Evolutionary conservation across 2,329 filamentous ascomycete genomes (phyloP).

Genomic region (Penicillium hesseltinei): DNA sequence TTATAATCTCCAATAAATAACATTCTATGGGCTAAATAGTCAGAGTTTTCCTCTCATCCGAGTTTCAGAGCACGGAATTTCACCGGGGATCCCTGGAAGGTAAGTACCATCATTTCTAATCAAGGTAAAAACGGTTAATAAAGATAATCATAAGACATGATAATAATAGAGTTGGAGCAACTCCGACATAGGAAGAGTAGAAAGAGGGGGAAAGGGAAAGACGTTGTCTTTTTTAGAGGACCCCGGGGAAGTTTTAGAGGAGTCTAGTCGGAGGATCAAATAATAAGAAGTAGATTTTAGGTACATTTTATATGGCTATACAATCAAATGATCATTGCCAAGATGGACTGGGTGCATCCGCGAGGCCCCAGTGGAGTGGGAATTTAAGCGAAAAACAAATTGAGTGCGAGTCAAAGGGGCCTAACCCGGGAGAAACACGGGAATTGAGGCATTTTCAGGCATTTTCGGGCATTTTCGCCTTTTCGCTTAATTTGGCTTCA

Average conservation of each 20-base stretch:
- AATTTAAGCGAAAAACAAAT: slow-evolving; percentile 20
- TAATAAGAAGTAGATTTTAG: background rate
- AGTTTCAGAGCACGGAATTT: slow-evolving; percentile 4
- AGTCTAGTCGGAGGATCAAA: background rate
- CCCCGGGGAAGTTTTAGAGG: slow-evolving; percentile 7
- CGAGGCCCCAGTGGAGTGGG: slow-evolving; percentile 24
- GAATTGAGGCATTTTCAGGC: slow-evolving; percentile 3
- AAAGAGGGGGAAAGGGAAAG: background rate
- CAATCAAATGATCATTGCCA: slow-evolving; percentile 2
- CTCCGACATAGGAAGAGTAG: slow-evolving; percentile 8
- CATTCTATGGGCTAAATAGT: background rate
- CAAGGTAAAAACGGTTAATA: background rate
- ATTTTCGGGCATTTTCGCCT: slow-evolving; percentile 1
- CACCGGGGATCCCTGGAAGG: slow-evolving; percentile 7
- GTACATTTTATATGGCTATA: slow-evolving; percentile 22
- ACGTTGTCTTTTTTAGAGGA: slow-evolving; percentile 8
- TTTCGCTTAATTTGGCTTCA: slow-evolving; percentile 12
- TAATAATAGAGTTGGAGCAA: background rate
- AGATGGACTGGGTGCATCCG: slow-evolving; percentile 33
- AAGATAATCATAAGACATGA: too few species aligned
- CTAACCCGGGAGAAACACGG: slow-evolving; percentile 8
- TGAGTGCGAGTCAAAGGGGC: slow-evolving; percentile 39
- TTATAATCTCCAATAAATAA: too few species aligned
- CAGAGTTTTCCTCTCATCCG: background rate
- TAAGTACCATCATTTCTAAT: slow-evolving; percentile 2